phyloP scores from a whole-genome alignment of 805 yeast species.

The Ogataea trehalophila region DNA sequence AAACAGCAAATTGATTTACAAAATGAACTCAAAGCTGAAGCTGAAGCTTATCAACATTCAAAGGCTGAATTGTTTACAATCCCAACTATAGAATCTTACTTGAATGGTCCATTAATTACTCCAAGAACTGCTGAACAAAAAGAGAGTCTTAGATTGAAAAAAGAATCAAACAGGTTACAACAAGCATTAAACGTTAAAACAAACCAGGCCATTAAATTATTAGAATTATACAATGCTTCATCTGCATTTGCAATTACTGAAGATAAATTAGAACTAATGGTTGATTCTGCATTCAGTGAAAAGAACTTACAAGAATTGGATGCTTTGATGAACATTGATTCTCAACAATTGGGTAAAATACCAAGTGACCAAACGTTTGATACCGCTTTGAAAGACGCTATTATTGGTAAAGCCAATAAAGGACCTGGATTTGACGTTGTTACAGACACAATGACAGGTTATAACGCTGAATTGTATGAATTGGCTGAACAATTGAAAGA shows the following conservation, averaged over 20 bases:
- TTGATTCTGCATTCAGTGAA: slow-evolving; percentile 48
- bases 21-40: slow-evolving; percentile 24
- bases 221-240: slow-evolving; percentile 70
- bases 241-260: slow-evolving; percentile 69
- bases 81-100: slow-evolving; percentile 69
- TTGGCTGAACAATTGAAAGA: slow-evolving; percentile 21
- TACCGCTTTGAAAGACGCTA: slow-evolving; percentile 22
- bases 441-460: slow-evolving; percentile 28
- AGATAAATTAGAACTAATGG: slow-evolving; percentile 52
- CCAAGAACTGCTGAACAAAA: slow-evolving; percentile 69
- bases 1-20: slow-evolving; percentile 23
- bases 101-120: slow-evolving; percentile 67
- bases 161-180: slow-evolving; percentile 60
- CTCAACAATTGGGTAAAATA: slow-evolving; percentile 18
- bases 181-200: slow-evolving; percentile 49
- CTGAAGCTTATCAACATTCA: slow-evolving; percentile 37
- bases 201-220: slow-evolving; percentile 48
- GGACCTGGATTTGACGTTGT: slow-evolving; percentile 31
- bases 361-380: slow-evolving; percentile 22
- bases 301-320: slow-evolving; percentile 29
- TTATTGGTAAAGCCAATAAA: slow-evolving; percentile 26
- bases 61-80: slow-evolving; percentile 62
- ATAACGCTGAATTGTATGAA: slow-evolving; percentile 19
- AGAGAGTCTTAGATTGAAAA: slow-evolving; percentile 50
- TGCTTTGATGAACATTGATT: slow-evolving; percentile 14